A percentile compares a stretch with the other conserved stretches of the same genome.
phyloP scores from a whole-genome alignment of 2,329 filamentous ascomycete species.

The Immersiporthe knoxdaviesiana region DNA sequence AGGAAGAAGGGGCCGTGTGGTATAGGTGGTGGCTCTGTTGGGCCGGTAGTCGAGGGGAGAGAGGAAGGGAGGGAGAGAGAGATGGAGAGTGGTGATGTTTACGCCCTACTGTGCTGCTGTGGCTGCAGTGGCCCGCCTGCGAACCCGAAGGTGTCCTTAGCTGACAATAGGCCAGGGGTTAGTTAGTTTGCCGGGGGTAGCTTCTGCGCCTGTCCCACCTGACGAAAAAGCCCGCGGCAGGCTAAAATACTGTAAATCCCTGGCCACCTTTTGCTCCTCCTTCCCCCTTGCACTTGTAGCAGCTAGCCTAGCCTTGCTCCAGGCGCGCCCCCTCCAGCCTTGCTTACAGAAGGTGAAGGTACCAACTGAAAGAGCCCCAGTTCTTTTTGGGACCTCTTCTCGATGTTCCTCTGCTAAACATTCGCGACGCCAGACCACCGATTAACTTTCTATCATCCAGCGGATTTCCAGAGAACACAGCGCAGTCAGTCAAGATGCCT shows the following conservation, averaged over 20 bases:
- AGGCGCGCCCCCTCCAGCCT: slow-evolving; percentile 25
- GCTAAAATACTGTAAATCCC: background rate
- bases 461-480: background rate
- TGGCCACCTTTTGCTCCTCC: background rate
- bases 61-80: background rate
- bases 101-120: background rate
- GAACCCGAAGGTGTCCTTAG: slow-evolving; percentile 28
- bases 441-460: background rate
- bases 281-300: background rate
- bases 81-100: background rate
- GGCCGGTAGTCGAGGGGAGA: background rate
- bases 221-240: slow-evolving; percentile 1
- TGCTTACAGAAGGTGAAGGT: background rate
- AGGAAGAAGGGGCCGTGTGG: too few relatives aligned
- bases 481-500: slow-evolving; percentile 65
- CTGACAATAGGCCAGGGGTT: slow-evolving; percentile 16
- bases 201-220: background rate
- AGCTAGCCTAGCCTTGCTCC: slow-evolving; percentile 13
- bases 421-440: slow-evolving; percentile 16
- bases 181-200: slow-evolving; percentile 15
- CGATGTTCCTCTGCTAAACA: background rate
- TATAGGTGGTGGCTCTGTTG: background rate
- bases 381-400: slow-evolving; percentile 22
- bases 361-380: background rate
- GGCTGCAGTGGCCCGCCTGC: background rate